phyloP scores from a whole-genome alignment of 805 yeast species.

The Saccharomycopsis olivae region DNA sequence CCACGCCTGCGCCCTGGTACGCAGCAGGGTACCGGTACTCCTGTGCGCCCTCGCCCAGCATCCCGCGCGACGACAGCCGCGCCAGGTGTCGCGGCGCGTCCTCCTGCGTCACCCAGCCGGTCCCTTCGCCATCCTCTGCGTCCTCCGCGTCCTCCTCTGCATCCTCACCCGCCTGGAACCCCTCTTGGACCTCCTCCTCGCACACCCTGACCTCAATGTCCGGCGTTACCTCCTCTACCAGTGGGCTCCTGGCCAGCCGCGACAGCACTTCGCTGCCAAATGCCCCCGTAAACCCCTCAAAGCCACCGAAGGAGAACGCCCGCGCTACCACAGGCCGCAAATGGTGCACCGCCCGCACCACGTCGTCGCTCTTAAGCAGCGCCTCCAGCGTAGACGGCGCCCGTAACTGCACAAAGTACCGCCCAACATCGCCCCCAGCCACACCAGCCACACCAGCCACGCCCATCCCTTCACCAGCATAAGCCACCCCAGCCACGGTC shows the following conservation, averaged over 20 bases:
- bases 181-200: slow-evolving; percentile 15
- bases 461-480: neutral
- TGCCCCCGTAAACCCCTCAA: slow-evolving; percentile 43
- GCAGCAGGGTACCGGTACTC: too few species aligned
- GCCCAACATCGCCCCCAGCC: slow-evolving; percentile 1
- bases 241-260: slow-evolving; percentile 12
- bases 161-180: slow-evolving; percentile 33
- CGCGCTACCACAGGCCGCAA: slow-evolving; percentile 34
- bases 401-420: slow-evolving; percentile 16
- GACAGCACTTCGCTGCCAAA: slow-evolving; percentile 23
- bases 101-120: slow-evolving; percentile 24
- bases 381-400: slow-evolving; percentile 17
- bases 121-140: slow-evolving; percentile 35
- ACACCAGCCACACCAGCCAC: too few species aligned
- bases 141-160: slow-evolving; percentile 66
- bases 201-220: slow-evolving; percentile 48
- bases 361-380: slow-evolving; percentile 12
- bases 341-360: slow-evolving; percentile 23
- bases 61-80: slow-evolving; percentile 32
- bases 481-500: neutral
- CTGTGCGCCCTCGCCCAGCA: too few species aligned
- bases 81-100: slow-evolving; percentile 61
- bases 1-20: slow-evolving; percentile 43
- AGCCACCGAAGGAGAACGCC: slow-evolving; percentile 39
- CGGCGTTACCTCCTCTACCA: slow-evolving; percentile 58